Evolutionary conservation across 306 rosid species (phyloP).

Genomic region (Cucurbita argyrosperma): DNA sequence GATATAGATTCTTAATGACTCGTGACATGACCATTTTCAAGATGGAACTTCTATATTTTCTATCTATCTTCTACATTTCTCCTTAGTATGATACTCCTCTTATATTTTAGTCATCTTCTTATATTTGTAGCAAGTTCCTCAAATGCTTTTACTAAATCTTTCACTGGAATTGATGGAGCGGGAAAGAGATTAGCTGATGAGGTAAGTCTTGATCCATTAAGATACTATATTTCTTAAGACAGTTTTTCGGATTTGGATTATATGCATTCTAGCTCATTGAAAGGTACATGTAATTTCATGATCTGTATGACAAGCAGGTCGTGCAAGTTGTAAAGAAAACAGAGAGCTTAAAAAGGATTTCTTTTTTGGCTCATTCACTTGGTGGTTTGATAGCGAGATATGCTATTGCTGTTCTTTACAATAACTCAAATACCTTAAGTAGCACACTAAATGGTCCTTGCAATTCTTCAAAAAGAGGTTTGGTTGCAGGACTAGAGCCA

Average conservation of each 20-base stretch:
- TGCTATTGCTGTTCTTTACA: conserved; percentile 59
- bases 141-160: conserved; percentile 69
- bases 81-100: background rate
- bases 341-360: conserved; percentile 57
- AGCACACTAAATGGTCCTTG: conserved; percentile 23
- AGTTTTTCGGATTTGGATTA: background rate
- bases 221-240: conserved; percentile 2
- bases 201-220: conserved; percentile 36
- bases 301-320: conserved; percentile 38
- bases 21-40: background rate
- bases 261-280: background rate
- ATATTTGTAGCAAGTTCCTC: conserved; percentile 74
- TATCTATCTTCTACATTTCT: background rate
- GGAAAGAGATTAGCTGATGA: conserved; percentile 88
- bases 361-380: conserved; percentile 88
- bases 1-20: background rate
- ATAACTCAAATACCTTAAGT: conserved; percentile 21
- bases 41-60: background rate
- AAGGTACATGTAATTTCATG: conserved; percentile 10
- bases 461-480: conserved; percentile 34
- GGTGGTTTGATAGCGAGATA: conserved; percentile 94
- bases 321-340: conserved; percentile 64
- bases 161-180: conserved; percentile 87
- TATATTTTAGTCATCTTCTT: conserved; percentile 14
- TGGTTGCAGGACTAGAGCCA: conserved; percentile 81